Percentiles rank a stretch among this genome's conserved stretches.
Conservation (phyloP, 2,329 filamentous ascomycete species). For the Penicillium hordei region DNA sequence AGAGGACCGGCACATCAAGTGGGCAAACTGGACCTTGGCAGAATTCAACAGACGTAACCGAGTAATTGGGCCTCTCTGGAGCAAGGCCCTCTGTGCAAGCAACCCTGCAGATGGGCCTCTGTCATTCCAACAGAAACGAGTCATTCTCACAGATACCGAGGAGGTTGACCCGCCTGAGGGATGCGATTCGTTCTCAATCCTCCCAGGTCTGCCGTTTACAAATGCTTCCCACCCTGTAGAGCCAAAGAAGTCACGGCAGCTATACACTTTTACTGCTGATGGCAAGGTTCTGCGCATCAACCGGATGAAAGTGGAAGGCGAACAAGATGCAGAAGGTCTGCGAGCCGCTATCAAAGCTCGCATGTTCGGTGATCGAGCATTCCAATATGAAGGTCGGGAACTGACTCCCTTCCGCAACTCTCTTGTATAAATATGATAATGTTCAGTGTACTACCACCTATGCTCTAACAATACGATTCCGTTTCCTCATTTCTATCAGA, state of each 20-base stretch:
- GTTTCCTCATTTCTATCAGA: slow-evolving; percentile 17
- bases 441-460: slow-evolving; percentile 15
- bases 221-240: slow-evolving; percentile 28
- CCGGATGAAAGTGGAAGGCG: slow-evolving; percentile 44
- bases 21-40: slow-evolving; percentile 53
- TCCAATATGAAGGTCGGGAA: slow-evolving; percentile 25
- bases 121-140: slow-evolving; percentile 33
- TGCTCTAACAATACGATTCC: slow-evolving; percentile 24
- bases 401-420: slow-evolving; percentile 38
- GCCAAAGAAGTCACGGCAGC: slow-evolving; percentile 26
- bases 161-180: slow-evolving; percentile 30
- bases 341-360: slow-evolving; percentile 42
- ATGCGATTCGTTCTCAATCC: slow-evolving; percentile 27
- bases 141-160: slow-evolving; percentile 41
- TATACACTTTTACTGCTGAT: slow-evolving; percentile 42
- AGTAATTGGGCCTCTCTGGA: slow-evolving; percentile 69
- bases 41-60: slow-evolving; percentile 58
- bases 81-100: slow-evolving; percentile 33
- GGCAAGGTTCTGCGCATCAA: slow-evolving; percentile 38
- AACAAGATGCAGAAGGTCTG: slow-evolving; percentile 36
- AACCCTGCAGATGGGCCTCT: slow-evolving; percentile 17
- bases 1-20: slow-evolving; percentile 63
- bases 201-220: slow-evolving; percentile 41
- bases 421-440: slow-evolving; percentile 26
- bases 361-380: slow-evolving; percentile 35